A percentile compares a stretch with the other conserved stretches of the same genome.
Evolutionary conservation across 225 moss, liverwort and hornwort genomes (phyloP).

Genomic region (Rhytidiadelphus loreus): DNA sequence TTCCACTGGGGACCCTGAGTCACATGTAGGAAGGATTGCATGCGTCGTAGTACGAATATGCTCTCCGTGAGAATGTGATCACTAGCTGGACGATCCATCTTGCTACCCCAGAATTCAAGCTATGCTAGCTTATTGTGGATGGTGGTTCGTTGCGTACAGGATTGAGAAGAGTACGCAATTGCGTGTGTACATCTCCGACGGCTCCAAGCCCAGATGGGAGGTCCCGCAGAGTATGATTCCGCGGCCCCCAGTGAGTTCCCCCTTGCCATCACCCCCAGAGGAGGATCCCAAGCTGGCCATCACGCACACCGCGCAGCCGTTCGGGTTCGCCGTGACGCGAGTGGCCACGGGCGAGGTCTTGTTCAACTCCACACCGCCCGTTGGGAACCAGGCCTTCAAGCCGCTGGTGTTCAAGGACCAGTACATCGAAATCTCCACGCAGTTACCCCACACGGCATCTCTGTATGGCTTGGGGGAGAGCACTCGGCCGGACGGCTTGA

Average conservation of each 20-base stretch:
- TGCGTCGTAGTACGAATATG: not conserved
- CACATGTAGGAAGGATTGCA: not conserved
- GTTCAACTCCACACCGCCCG: constrained; percentile 65
- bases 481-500: constrained; percentile 57
- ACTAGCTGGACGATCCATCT: not conserved
- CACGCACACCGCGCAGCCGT: constrained; percentile 51
- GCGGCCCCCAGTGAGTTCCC: not conserved
- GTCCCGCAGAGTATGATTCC: constrained; percentile 38
- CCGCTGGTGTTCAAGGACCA: constrained; percentile 76
- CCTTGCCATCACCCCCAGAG: not conserved
- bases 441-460: constrained; percentile 29
- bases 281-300: constrained; percentile 1
- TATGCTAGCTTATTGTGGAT: too few species aligned
- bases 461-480: constrained; percentile 82
- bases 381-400: not conserved
- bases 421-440: constrained; percentile 74
- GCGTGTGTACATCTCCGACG: constrained; percentile 38
- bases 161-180: constrained; percentile 33
- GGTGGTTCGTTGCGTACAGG: not conserved
- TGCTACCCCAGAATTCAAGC: not conserved
- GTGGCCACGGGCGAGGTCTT: constrained; percentile 61
- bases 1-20: not conserved
- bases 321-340: constrained; percentile 63
- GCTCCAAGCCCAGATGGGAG: constrained; percentile 19
- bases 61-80: not conserved